phyloP scores from a whole-genome alignment of 495 filamentous ascomycete species.

The Hypoxylon crocopeplum region DNA sequence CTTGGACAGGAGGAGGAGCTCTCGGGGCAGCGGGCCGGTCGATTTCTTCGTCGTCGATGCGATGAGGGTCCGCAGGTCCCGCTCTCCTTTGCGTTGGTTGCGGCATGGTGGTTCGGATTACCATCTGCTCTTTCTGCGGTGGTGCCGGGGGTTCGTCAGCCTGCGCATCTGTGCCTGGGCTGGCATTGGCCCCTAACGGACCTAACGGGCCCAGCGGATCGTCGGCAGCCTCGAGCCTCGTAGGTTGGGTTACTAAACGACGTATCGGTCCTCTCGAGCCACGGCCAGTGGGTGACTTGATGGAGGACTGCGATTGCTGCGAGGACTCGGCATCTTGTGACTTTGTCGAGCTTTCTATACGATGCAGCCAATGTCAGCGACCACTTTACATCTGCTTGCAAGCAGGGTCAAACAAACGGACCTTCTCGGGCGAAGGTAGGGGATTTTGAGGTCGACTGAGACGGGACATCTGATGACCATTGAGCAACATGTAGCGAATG shows the following conservation, averaged over 20 bases:
- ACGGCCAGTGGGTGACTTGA: conserved; percentile 43
- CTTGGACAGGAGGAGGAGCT: conserved; percentile 77
- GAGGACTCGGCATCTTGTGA: conserved; percentile 35
- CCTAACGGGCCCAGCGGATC: conserved; percentile 93
- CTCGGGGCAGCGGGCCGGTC: conserved; percentile 58
- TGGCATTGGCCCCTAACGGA: conserved; percentile 65
- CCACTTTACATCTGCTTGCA: conserved; percentile 27
- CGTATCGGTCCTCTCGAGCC: conserved; percentile 51
- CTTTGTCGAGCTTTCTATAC: conserved; percentile 15
- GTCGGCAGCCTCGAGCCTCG: conserved; percentile 80
- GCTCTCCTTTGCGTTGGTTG: conserved; percentile 58
- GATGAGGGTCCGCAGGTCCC: conserved; percentile 52
- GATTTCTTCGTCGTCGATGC: conserved; percentile 61
- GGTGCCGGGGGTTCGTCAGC: conserved; percentile 81
- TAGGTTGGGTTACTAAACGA: conserved; percentile 80
- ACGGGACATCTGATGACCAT: conserved; percentile 61
- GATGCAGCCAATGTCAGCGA: conserved; percentile 41
- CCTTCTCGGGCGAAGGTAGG: conserved; percentile 34
- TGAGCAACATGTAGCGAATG: conserved; percentile 23
- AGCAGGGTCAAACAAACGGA: conserved; percentile 6
- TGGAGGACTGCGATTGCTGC: conserved; percentile 40
- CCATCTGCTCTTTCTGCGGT: conserved; percentile 82
- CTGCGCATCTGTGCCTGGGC: conserved; percentile 43
- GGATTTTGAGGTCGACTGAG: conserved; percentile 53
- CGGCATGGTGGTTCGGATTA: conserved; percentile 62